A percentile compares a stretch with the other conserved stretches of the same genome.
phyloP scores from a whole-genome alignment of 495 filamentous ascomycete species.

The Parachaetomium inaequale region DNA sequence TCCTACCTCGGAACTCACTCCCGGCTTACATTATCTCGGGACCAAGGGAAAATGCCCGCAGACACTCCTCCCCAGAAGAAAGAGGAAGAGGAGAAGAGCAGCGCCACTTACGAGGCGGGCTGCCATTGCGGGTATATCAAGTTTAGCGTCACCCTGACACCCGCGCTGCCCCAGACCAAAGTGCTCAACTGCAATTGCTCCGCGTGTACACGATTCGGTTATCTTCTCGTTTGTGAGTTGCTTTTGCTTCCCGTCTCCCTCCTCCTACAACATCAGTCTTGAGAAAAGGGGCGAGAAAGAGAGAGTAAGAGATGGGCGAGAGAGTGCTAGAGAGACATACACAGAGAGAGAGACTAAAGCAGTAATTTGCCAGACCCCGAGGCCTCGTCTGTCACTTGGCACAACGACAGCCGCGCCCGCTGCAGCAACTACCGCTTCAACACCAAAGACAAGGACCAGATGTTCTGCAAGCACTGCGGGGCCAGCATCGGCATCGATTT shows the following conservation, averaged over 20 bases:
- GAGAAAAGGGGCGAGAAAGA: background rate
- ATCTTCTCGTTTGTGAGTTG: slow-evolving; percentile 34
- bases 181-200: slow-evolving; percentile 34
- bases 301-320: background rate
- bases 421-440: slow-evolving; percentile 35
- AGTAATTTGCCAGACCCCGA: slow-evolving; percentile 21
- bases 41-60: background rate
- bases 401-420: slow-evolving; percentile 25
- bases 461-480: slow-evolving; percentile 37
- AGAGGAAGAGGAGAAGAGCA: slow-evolving; percentile 6
- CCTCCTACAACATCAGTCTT: background rate
- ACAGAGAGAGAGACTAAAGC: slow-evolving; percentile 4
- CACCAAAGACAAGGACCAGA: slow-evolving; percentile 32
- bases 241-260: background rate
- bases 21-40: background rate
- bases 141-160: slow-evolving; percentile 30
- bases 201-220: slow-evolving; percentile 28
- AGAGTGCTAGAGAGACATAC: too few relatives aligned
- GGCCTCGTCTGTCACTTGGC: slow-evolving; percentile 24
- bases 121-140: slow-evolving; percentile 39
- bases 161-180: slow-evolving; percentile 27
- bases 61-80: background rate
- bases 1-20: background rate
- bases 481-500: slow-evolving; percentile 36
- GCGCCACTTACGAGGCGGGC: slow-evolving; percentile 26